A percentile compares a stretch with the other conserved stretches of the same genome.
phyloP scores from a whole-genome alignment of 1,284 basidiomycete species.

The Malassezia pachydermatis region DNA sequence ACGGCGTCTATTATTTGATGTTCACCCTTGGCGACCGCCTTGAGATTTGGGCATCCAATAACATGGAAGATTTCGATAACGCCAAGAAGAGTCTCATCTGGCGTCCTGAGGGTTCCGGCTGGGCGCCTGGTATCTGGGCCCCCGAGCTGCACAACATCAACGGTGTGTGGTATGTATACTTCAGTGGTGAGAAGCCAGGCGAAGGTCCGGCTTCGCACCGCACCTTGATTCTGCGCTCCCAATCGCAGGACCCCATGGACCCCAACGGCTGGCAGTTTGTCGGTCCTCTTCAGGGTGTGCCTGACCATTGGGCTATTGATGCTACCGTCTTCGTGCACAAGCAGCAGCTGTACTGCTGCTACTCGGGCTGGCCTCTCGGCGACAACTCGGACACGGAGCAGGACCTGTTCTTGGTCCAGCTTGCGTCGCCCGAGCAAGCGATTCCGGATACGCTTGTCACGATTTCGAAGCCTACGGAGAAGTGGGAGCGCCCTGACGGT shows the following conservation, averaged over 20 bases:
- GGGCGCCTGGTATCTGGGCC: constrained; percentile 19
- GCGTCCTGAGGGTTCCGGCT: constrained; percentile 14
- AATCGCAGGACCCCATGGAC: constrained; percentile 15
- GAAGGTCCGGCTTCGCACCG: constrained; percentile 17
- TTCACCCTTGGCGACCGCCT: constrained; percentile 16
- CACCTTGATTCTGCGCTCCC: constrained; percentile 15
- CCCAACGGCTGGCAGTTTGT: constrained; percentile 14
- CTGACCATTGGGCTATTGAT: constrained; percentile 20
- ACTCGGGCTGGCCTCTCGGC: constrained; percentile 17
- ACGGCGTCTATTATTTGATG: constrained; percentile 10
- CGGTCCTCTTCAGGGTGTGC: constrained; percentile 18
- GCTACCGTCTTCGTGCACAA: constrained; percentile 10
- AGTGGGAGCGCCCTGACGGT: constrained; percentile 17
- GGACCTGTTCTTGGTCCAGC: constrained; percentile 17
- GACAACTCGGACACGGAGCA: constrained; percentile 19
- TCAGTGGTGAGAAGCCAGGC: constrained; percentile 12
- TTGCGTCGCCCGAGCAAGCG: constrained; percentile 7
- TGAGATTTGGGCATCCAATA: constrained; percentile 16
- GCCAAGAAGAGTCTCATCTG: constrained; percentile 10
- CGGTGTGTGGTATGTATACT: constrained; percentile 18
- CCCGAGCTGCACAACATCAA: constrained; percentile 18
- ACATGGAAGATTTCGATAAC: constrained; percentile 15
- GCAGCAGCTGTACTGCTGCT: constrained; percentile 16
- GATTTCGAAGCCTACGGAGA: constrained; percentile 11
- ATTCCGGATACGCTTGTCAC: constrained; percentile 14